These are phyloP conservation scores for Xylaria sp. DNA, from an alignment of 2,329 filamentous ascomycete species.

Conservation along the genomic window DNA sequence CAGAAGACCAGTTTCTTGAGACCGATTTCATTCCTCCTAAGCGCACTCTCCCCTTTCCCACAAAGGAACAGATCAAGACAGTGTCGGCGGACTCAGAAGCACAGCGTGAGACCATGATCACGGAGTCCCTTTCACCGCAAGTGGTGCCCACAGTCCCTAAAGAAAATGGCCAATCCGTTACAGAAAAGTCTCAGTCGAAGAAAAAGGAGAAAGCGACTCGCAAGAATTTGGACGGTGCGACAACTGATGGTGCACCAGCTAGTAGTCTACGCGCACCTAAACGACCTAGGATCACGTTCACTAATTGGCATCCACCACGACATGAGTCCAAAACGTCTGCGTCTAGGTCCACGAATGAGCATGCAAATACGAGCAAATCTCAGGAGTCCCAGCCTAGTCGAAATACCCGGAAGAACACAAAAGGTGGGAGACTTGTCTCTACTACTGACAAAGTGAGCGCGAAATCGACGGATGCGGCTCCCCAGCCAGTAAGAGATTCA, in stretches of 20 bases:
- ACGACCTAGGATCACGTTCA: conserved; percentile 13
- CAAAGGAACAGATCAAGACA: not conserved
- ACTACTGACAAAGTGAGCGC: not conserved
- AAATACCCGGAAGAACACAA: not conserved
- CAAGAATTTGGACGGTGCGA: not conserved
- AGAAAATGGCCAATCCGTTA: not conserved
- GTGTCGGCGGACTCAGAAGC: not conserved
- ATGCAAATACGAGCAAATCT: conserved; percentile 1
- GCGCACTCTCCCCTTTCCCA: conserved; percentile 28
- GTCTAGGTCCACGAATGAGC: not conserved
- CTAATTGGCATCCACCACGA: conserved; percentile 4
- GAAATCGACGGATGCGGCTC: not conserved
- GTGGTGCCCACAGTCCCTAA: not conserved
- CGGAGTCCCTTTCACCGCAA: conserved; percentile 4
- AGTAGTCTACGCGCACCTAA: not conserved
- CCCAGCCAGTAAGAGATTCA: not conserved
- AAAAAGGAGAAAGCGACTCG: not conserved
- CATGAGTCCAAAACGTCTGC: not conserved
- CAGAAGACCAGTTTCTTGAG: not conserved
- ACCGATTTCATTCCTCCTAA: conserved; percentile 22
- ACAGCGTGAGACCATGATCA: not conserved
- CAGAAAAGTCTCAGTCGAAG: not conserved
- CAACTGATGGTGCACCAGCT: not conserved
- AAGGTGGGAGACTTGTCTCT: not conserved
- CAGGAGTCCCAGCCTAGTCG: conserved; percentile 2